Conservation (phyloP, 208 protist genomes). For the Perkinsela sp. region DNA sequence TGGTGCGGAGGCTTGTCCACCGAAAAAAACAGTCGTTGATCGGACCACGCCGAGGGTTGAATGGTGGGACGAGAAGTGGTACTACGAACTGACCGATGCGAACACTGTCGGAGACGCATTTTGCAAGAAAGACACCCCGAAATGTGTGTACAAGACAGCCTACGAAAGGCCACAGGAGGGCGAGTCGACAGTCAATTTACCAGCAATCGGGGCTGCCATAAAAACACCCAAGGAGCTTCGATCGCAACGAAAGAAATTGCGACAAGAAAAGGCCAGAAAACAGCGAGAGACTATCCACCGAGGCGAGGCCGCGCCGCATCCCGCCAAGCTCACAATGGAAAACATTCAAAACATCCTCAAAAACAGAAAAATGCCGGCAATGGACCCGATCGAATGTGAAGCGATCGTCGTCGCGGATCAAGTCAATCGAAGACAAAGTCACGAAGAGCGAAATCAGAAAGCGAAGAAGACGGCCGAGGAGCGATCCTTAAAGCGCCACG, state of each 20-base stretch:
- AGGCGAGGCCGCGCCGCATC: background rate
- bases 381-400: background rate
- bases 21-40: background rate
- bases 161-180: background rate
- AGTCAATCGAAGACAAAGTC: background rate
- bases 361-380: background rate
- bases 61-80: background rate
- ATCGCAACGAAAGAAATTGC: background rate
- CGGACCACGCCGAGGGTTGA: background rate
- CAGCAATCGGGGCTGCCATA: background rate
- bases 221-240: background rate
- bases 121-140: background rate
- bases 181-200: background rate
- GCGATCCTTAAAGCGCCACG: background rate
- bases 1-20: background rate
- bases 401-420: background rate
- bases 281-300: background rate
- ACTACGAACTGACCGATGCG: background rate
- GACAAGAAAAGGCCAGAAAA: background rate
- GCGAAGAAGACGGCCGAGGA: background rate
- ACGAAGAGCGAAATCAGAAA: background rate
- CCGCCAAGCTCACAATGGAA: background rate
- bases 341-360: background rate
- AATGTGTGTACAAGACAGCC: background rate
- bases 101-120: background rate